Percentiles rank a stretch among this genome's conserved stretches.
phyloP scores from a whole-genome alignment of 2,329 filamentous ascomycete genomes.

The Penicillium freii region DNA sequence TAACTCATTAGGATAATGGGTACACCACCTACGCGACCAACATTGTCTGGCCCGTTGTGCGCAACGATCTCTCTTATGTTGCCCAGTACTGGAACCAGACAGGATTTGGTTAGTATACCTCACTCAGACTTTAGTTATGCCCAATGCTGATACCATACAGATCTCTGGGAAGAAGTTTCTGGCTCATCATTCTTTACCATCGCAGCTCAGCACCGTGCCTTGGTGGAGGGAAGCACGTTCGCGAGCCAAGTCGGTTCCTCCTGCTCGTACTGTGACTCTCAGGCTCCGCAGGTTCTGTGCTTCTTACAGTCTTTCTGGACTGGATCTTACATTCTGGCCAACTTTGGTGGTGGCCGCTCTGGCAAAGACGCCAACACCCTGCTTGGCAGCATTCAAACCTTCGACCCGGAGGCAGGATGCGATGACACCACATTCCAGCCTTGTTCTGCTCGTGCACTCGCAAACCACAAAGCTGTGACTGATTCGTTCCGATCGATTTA shows the following conservation, averaged over 20 bases:
- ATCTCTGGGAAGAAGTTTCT: conserved; percentile 79
- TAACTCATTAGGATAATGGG: conserved; percentile 51
- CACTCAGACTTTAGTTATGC: accelerated
- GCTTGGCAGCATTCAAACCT: conserved; percentile 47
- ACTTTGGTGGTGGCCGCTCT: conserved; percentile 61
- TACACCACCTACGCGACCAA: conserved; percentile 51
- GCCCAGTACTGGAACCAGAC: conserved; percentile 51
- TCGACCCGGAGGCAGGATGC: conserved; percentile 35
- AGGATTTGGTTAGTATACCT: conserved; percentile 51
- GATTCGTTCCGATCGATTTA: conserved; percentile 74
- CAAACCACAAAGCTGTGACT: conserved; percentile 72
- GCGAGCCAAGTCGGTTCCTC: conserved; percentile 62
- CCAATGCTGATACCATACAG: conserved; percentile 11
- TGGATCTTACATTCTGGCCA: conserved; percentile 61
- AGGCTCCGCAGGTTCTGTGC: conserved; percentile 70
- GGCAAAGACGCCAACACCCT: conserved; percentile 73
- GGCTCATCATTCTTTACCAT: conserved; percentile 79
- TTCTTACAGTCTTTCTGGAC: conserved; percentile 75
- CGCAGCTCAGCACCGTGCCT: conserved; percentile 64
- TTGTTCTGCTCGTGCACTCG: conserved; percentile 65
- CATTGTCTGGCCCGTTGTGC: conserved; percentile 69
- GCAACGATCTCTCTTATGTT: conserved; percentile 74
- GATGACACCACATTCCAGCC: conserved; percentile 67
- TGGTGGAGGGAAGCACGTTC: conserved; percentile 59
- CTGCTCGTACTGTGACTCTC: conserved; percentile 59